Conservation (phyloP, 352 stramenopile species). For the Pythium brachiatum region DNA sequence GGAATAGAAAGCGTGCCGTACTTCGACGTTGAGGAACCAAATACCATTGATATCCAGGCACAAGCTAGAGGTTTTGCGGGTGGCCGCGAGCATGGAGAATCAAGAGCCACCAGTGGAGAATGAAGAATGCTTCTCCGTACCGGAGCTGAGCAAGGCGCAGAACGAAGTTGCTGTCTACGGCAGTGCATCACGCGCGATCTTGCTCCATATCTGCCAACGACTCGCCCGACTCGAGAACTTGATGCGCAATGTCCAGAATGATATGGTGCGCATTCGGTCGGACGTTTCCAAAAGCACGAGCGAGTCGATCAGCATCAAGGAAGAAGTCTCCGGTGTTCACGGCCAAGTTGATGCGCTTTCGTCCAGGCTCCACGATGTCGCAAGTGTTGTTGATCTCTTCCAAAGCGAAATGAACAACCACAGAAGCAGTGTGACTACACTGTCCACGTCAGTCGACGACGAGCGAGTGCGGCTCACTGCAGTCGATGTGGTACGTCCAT, state of each 20-base stretch:
- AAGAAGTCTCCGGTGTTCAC: slow-evolving; percentile 45
- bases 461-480: slow-evolving; percentile 42
- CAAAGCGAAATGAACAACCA: slow-evolving; percentile 64
- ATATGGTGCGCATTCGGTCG: slow-evolving; percentile 35
- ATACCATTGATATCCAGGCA: neutral
- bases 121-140: slow-evolving; percentile 8
- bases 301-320: slow-evolving; percentile 31
- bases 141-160: slow-evolving; percentile 47
- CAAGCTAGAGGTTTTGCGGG: neutral
- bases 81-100: slow-evolving; percentile 1
- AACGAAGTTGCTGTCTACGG: slow-evolving; percentile 48
- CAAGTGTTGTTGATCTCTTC: slow-evolving; percentile 57
- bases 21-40: too few relatives aligned
- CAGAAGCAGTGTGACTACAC: slow-evolving; percentile 37
- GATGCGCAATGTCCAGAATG: slow-evolving; percentile 40
- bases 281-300: slow-evolving; percentile 42
- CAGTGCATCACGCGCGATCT: slow-evolving; percentile 55
- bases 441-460: slow-evolving; percentile 51
- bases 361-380: slow-evolving; percentile 55
- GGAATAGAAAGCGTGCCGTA: neutral
- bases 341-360: slow-evolving; percentile 45
- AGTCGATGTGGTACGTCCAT: slow-evolving; percentile 40
- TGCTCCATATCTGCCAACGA: slow-evolving; percentile 62
- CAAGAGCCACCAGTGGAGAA: neutral
- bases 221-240: slow-evolving; percentile 46